These are phyloP conservation scores for Nothophytophthora sp. DNA, from an alignment of 352 stramenopile species.

Conservation along the genomic window DNA sequence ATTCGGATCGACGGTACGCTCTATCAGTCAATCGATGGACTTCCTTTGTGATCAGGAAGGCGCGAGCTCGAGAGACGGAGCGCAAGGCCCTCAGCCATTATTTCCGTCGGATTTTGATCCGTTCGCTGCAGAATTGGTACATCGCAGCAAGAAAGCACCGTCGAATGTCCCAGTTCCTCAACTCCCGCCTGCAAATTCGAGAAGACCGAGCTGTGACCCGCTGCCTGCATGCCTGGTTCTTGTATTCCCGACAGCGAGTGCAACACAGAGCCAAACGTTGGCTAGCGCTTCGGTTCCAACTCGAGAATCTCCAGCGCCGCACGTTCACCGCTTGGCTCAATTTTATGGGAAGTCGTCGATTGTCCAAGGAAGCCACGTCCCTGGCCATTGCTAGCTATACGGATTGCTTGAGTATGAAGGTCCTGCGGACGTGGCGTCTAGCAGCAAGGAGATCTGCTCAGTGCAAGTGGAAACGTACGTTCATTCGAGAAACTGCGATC, in stretches of 20 bases:
- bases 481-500: not conserved
- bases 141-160: constrained; percentile 9
- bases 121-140: constrained; percentile 32
- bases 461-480: not conserved
- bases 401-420: constrained; percentile 3
- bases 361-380: constrained; percentile 1
- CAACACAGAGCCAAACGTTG: constrained; percentile 6
- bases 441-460: not conserved
- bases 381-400: constrained; percentile 4
- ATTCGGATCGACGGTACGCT: constrained; percentile 14
- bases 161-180: constrained; percentile 17
- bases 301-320: constrained; percentile 7
- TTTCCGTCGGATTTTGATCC: constrained; percentile 24
- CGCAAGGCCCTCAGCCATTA: constrained; percentile 28
- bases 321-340: constrained; percentile 15
- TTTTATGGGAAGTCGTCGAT: not conserved
- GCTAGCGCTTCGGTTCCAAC: constrained; percentile 14
- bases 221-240: constrained; percentile 14
- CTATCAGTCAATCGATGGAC: constrained; percentile 15
- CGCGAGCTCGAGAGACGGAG: not conserved
- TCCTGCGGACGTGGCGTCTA: constrained; percentile 10
- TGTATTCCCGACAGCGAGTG: not conserved
- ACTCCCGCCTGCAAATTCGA: constrained; percentile 8
- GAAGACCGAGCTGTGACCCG: not conserved
- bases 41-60: not conserved